Evolutionary conservation across 2,329 filamentous ascomycete species (phyloP).

Genomic region (Diplocarpon rosae): DNA sequence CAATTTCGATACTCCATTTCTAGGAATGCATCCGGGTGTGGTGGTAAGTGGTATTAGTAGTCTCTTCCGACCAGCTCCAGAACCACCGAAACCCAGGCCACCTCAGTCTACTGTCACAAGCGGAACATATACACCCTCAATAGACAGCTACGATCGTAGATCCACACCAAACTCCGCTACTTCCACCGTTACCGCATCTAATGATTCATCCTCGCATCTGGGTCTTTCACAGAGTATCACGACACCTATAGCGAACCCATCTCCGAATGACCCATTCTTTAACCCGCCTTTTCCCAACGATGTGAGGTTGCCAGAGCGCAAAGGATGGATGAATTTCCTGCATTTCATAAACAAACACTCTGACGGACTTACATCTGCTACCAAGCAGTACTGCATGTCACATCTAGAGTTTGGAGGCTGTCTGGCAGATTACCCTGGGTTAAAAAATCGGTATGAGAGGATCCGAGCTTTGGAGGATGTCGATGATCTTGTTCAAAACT

Average conservation of each 20-base stretch:
- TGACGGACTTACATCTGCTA: conserved; percentile 54
- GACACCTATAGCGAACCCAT: conserved; percentile 17
- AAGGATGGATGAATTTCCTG: conserved; percentile 54
- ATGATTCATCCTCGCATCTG: conserved; percentile 14
- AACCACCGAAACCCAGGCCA: conserved; percentile 21
- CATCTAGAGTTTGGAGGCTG: conserved; percentile 77
- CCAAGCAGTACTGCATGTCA: conserved; percentile 62
- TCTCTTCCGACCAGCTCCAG: conserved; percentile 49
- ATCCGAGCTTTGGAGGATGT: conserved; percentile 63
- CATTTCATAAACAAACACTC: conserved; percentile 78
- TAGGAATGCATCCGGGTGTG: conserved; percentile 83
- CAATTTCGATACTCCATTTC: conserved; percentile 74
- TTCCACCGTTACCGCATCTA: conserved; percentile 13
- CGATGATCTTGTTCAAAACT: conserved; percentile 37
- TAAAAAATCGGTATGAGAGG: conserved; percentile 58
- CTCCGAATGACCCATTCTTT: conserved; percentile 49
- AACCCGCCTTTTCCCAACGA: conserved; percentile 72
- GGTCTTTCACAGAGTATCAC: conserved; percentile 20
- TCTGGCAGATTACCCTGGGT: conserved; percentile 62
- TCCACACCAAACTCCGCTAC: conserved; percentile 15
- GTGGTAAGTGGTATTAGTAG: conserved; percentile 72
- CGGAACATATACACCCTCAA: conserved; percentile 13
- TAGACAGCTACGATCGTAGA: conserved; percentile 10
- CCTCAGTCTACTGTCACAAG: conserved; percentile 8
- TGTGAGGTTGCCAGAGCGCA: conserved; percentile 53